phyloP scores from a whole-genome alignment of 1,139 yeast genomes.

The Oligophagozyma castellii region DNA sequence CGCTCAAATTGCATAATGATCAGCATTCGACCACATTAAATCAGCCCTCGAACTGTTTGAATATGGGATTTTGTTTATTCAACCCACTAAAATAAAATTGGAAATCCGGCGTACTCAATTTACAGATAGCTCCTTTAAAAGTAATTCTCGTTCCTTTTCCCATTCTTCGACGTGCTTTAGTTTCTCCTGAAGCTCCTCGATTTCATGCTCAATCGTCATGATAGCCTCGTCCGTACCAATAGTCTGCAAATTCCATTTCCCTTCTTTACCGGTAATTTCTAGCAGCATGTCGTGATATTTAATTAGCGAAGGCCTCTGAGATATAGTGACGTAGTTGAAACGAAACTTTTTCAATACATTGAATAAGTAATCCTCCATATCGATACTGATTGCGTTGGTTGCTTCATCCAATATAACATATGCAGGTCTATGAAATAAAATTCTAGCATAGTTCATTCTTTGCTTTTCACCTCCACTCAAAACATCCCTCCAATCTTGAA shows the following conservation, averaged over 20 bases:
- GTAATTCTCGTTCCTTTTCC: slow-evolving; percentile 35
- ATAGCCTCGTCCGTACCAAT: slow-evolving; percentile 49
- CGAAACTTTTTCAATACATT: slow-evolving; percentile 57
- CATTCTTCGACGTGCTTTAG: slow-evolving; percentile 38
- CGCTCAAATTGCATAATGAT: background rate
- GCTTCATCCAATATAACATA: slow-evolving; percentile 86
- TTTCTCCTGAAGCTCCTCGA: slow-evolving; percentile 43
- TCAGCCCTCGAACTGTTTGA: background rate
- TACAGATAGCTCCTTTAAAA: slow-evolving; percentile 14
- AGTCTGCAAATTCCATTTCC: slow-evolving; percentile 36
- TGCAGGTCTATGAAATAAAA: slow-evolving; percentile 66
- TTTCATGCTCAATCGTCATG: slow-evolving; percentile 51
- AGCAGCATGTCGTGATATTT: slow-evolving; percentile 70
- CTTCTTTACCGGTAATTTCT: slow-evolving; percentile 39
- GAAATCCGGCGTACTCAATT: no score
- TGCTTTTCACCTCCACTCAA: slow-evolving; percentile 94
- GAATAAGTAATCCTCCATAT: slow-evolving; percentile 80
- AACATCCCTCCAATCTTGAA: slow-evolving; percentile 79
- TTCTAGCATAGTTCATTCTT: slow-evolving; percentile 78
- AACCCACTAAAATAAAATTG: no score
- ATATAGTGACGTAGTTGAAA: slow-evolving; percentile 70
- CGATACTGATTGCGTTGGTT: slow-evolving; percentile 84
- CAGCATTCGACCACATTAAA: background rate
- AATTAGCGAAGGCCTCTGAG: slow-evolving; percentile 75
- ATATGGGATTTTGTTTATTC: no score